Conservation (phyloP, 805 yeast genomes). For the Lachancea fermentati region DNA sequence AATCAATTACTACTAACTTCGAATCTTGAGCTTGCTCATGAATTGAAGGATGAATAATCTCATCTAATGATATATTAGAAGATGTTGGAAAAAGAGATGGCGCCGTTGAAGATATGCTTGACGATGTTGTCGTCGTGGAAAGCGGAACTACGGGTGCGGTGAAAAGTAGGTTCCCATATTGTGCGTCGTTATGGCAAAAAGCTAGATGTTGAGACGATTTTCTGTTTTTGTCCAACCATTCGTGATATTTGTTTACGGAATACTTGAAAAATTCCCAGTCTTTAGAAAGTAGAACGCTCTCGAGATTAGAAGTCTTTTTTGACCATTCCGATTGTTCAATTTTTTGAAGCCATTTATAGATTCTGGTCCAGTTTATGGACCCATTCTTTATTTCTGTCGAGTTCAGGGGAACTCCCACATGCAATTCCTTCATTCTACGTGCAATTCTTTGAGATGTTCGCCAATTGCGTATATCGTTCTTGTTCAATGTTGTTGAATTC, state of each 20-base stretch:
- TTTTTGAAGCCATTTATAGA: conserved; percentile 62
- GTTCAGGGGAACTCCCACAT: conserved; percentile 65
- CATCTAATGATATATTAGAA: conserved; percentile 26
- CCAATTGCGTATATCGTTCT: conserved; percentile 66
- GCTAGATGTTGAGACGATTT: conserved; percentile 47
- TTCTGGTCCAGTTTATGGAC: conserved; percentile 63
- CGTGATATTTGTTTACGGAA: conserved; percentile 46
- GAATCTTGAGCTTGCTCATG: conserved; percentile 49
- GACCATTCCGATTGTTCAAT: conserved; percentile 39
- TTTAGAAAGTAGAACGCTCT: conserved; percentile 35
- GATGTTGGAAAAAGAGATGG: conserved; percentile 26
- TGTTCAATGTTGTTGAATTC: conserved; percentile 72
- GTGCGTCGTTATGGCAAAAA: conserved; percentile 95
- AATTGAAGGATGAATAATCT: conserved; percentile 33
- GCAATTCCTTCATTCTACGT: conserved; percentile 93
- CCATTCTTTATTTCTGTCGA: conserved; percentile 51
- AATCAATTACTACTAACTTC: conserved; percentile 87
- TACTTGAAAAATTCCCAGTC: conserved; percentile 46
- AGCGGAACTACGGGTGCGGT: conserved; percentile 43
- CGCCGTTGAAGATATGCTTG: conserved; percentile 16
- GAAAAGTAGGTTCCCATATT: conserved; percentile 85
- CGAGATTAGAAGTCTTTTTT: conserved; percentile 29
- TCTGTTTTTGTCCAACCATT: conserved; percentile 46
- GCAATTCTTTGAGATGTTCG: conserved; percentile 80
- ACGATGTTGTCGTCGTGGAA: conserved; percentile 8